These are phyloP conservation scores for Auricularia heimuer DNA, from an alignment of 768 basidiomycete species.

Conservation along the genomic window DNA sequence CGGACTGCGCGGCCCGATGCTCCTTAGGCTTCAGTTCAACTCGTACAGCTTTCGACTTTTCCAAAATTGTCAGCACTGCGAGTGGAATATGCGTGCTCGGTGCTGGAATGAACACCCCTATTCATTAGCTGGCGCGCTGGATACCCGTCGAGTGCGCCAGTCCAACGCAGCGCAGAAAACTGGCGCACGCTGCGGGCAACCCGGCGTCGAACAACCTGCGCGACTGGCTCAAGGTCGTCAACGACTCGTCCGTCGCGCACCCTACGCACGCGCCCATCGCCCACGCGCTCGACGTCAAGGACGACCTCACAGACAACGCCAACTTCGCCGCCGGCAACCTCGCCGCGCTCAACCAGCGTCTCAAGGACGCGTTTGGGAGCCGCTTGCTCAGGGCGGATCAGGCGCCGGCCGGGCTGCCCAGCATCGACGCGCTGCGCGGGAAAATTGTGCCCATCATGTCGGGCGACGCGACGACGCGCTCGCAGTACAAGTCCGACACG, in stretches of 20 bases:
- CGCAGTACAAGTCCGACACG: neutral
- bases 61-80: too few species aligned
- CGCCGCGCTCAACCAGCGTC: neutral
- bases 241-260: neutral
- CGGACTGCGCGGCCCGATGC: too few species aligned
- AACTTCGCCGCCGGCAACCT: neutral
- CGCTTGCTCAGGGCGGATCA: neutral
- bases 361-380: neutral
- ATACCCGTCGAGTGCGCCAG: too few species aligned
- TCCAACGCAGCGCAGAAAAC: too few species aligned
- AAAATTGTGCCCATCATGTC: neutral
- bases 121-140: too few species aligned
- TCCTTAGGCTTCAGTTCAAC: too few species aligned
- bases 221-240: neutral
- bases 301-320: neutral
- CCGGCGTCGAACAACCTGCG: neutral
- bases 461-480: neutral
- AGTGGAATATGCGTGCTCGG: too few species aligned
- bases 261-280: neutral
- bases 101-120: too few species aligned
- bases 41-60: too few species aligned
- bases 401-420: slow-evolving; percentile 1
- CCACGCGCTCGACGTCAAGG: neutral
- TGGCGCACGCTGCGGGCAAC: too few species aligned
- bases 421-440: slow-evolving; percentile 1